Evolutionary conservation across 257 asterid species (phyloP).

Genomic region (Rauvolfia tetraphylla): DNA sequence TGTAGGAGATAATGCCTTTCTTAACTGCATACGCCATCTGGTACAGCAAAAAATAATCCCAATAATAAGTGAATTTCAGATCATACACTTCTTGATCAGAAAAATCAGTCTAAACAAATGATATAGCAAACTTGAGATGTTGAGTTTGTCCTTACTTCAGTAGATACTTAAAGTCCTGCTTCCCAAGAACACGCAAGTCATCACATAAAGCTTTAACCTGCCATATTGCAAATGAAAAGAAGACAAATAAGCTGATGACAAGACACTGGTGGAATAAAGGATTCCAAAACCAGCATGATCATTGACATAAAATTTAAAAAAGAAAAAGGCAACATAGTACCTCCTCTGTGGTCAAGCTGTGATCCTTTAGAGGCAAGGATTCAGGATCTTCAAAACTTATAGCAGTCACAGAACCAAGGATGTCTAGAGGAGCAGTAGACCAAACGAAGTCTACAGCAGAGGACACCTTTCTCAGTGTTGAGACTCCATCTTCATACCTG

Average conservation of each 20-base stretch:
- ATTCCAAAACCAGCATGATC: not conserved
- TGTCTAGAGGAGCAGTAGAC: conserved; percentile 66
- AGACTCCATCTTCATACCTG: conserved; percentile 92
- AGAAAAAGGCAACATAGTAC: conserved; percentile 24
- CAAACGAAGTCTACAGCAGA: conserved; percentile 75
- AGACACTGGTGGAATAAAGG: not conserved
- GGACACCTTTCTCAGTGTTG: conserved; percentile 64
- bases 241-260: conserved; percentile 10
- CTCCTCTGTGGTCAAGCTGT: conserved; percentile 77
- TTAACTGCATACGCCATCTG: conserved; percentile 80
- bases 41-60: not conserved
- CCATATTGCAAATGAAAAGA: conserved; percentile 13
- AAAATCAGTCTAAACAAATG: not conserved
- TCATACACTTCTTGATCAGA: not conserved
- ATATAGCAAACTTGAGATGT: not conserved
- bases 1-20: conserved; percentile 77
- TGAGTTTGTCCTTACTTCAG: conserved; percentile 52
- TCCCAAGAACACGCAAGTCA: conserved; percentile 78
- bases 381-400: conserved; percentile 65
- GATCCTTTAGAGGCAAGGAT: conserved; percentile 61
- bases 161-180: conserved; percentile 86
- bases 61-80: not conserved
- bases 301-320: not conserved
- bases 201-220: conserved; percentile 87
- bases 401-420: conserved; percentile 76